Evolutionary conservation across 177 flowering plant species (phyloP), one percentile per base, ranked within the genome.

Genomic region (Vitis hybrid): DNA sequence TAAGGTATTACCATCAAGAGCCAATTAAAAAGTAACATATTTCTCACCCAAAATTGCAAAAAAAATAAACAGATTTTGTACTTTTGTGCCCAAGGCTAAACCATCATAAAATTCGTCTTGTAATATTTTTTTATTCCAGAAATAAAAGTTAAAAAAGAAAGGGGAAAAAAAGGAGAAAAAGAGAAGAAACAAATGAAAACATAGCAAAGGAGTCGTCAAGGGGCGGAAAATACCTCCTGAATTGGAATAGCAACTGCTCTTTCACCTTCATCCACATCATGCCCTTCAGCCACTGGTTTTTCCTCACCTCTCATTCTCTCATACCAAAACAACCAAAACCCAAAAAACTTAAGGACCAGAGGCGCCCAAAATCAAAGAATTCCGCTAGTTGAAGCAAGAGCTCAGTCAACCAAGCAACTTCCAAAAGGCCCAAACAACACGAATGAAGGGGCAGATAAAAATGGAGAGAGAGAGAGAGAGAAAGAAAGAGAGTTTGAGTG

Each of bases 251-350:
- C 22, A 53, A 51, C 60, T 13, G 67, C 11, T 15, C 19, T 58
- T 60, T 68, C 55, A 45, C 33, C 1, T 16, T 69, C 22, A 70
- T 16, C 33, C 7, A 9, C 74, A 50, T 57, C 51, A 6, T 59
- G 62, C 50, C 52, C 67, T 19, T 71, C 58, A 14, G 15, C 33
- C 10, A 5, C 67, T 11, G 61, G 16, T 29, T 69, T 65, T 33
- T 68, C 72, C 39, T 68, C 72, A 16, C 29, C 60, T 12, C 53
- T 58, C 79, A 76, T 76, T 59, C 29, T 26, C 55, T 7, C 31
- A 33, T 52, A 48, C 19, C n/a, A 29, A 66, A 61, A 19, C 3
- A 52, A 45, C 67, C 65, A 16, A 48, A 55, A 55, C 53, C 12
- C 56, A 15, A 53, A 53, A 59, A 53, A 12, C 15, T 39, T 0